Base-by-base conservation (phyloP, 2,329 filamentous ascomycete genomes). In the Knufia petricola region DNA sequence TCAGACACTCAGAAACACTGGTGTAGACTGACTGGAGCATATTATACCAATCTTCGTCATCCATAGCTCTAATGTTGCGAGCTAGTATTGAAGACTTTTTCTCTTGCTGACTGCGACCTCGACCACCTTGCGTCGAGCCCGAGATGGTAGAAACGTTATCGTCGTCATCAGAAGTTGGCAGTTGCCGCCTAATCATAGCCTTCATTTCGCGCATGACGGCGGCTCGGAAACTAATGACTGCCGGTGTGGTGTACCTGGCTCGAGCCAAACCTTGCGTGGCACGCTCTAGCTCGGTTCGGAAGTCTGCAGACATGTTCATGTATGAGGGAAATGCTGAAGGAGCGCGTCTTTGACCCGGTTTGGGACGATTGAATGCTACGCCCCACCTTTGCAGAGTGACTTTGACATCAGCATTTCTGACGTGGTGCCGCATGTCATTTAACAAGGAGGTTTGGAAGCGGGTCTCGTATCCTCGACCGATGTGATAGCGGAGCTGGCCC, bases 151-250 rank as follows among this genome's bases (percentile, higher is more conserved):
- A 94, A 63, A 92, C 87, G 52, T 84, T 86, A 62, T 98, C 92
- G 57, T 96, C 90, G 52, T 98, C 92, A 58, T 81, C 92, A 9
- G 90, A 94, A 61, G 88, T 95, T 0, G 92, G 92, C 32, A 98
- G 73, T 20, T 90, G 85, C 50, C 81, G 79, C 47, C 88, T 79
- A 43, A 98, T 90, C 42, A 96, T 72, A 28, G 79, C 81, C 59
- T 90, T 85, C 63, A 96, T 83, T 65, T 98, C 92, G 43, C 85
- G 82, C 53, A 94, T 70, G 10, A 94, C 80, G 0, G 85, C 77
- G 34, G 94, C 88, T 55, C 90, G 80, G 64, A 92, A 96, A 0
- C 82, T 80, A 32, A 82, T 77, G n/a, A 88, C 85, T 17, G 92
- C 92, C 30, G 82, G 78, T 3, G 81, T 81, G 1, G 90, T 84